A percentile compares a stretch with the other conserved stretches of the same genome.
phyloP scores from a whole-genome alignment of 352 stramenopile species.

The Phytopythium montanum region DNA sequence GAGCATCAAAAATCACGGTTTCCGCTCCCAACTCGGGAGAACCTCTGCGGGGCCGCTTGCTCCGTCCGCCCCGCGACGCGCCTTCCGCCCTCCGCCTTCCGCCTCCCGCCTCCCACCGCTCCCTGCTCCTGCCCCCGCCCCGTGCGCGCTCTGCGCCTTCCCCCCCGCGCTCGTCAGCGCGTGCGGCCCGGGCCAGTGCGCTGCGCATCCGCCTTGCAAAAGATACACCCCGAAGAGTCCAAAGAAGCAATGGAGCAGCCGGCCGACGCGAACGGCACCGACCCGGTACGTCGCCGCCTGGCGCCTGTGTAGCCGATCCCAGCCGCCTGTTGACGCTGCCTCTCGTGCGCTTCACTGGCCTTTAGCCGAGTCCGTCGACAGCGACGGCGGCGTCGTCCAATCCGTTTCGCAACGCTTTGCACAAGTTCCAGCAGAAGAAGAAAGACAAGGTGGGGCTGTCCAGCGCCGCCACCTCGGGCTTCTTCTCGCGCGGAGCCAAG shows the following conservation, averaged over 20 bases:
- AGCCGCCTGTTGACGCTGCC: neutral
- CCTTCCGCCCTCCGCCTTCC: too few relatives aligned
- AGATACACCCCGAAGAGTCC: neutral
- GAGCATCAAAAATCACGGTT: too few relatives aligned
- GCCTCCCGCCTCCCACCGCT: too few relatives aligned
- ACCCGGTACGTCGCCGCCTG: neutral
- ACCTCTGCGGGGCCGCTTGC: too few relatives aligned
- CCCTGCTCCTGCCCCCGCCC: too few relatives aligned
- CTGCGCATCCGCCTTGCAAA: neutral
- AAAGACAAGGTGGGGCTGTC: constrained; percentile 42
- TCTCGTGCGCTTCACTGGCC: neutral
- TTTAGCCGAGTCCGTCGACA: constrained; percentile 21
- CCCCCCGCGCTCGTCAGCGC: neutral
- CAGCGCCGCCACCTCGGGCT: constrained; percentile 50
- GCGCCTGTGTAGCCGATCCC: neutral
- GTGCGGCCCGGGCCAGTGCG: neutral
- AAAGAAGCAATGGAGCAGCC: neutral
- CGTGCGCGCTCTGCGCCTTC: neutral
- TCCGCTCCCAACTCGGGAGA: too few relatives aligned
- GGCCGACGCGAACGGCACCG: neutral
- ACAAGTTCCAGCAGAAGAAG: constrained; percentile 84
- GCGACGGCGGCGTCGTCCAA: constrained; percentile 39
- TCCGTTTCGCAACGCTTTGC: constrained; percentile 70
- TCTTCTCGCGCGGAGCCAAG: constrained; percentile 53
- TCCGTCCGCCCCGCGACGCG: too few relatives aligned